phyloP scores from a whole-genome alignment of 371 early-diverging fungal genomes.

The Dentiscutata heterogama region DNA sequence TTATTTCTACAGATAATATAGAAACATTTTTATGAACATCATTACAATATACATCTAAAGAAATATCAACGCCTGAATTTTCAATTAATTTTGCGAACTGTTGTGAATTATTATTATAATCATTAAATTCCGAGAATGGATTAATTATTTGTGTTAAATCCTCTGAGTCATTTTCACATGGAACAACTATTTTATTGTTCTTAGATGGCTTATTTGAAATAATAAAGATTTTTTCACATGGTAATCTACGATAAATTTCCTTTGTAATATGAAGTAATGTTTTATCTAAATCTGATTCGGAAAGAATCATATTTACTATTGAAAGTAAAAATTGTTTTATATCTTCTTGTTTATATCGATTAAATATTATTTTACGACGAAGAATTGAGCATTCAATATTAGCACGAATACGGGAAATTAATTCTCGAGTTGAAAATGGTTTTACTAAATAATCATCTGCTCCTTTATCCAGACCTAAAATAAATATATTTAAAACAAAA shows the following conservation, averaged over 20 bases:
- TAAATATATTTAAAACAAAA: background rate
- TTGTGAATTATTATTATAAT: no score
- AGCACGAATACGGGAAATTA: constrained; percentile 60
- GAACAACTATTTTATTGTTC: no score
- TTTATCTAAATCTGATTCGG: constrained; percentile 50
- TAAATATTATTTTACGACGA: constrained; percentile 52
- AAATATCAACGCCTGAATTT: background rate
- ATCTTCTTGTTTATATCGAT: constrained; percentile 53
- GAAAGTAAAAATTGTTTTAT: constrained; percentile 55
- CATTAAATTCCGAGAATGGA: background rate
- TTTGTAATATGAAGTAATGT: constrained; percentile 50
- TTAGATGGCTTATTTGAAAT: background rate
- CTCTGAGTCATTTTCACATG: no score
- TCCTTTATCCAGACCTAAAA: constrained; percentile 56
- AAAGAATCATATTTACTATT: constrained; percentile 53
- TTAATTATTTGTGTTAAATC: no score
- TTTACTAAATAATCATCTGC: constrained; percentile 62
- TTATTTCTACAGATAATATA: constrained; percentile 25
- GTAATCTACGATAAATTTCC: constrained; percentile 51
- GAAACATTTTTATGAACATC: constrained; percentile 6
- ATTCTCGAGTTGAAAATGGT: constrained; percentile 61
- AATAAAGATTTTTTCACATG: constrained; percentile 61
- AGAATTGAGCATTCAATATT: constrained; percentile 55
- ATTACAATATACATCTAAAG: background rate
- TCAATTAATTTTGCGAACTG: no score